Evolutionary conservation across 2,329 filamentous ascomycete species (phyloP), one percentile per base, ranked within the genome.

Genomic region (Alternaria arbusti): DNA sequence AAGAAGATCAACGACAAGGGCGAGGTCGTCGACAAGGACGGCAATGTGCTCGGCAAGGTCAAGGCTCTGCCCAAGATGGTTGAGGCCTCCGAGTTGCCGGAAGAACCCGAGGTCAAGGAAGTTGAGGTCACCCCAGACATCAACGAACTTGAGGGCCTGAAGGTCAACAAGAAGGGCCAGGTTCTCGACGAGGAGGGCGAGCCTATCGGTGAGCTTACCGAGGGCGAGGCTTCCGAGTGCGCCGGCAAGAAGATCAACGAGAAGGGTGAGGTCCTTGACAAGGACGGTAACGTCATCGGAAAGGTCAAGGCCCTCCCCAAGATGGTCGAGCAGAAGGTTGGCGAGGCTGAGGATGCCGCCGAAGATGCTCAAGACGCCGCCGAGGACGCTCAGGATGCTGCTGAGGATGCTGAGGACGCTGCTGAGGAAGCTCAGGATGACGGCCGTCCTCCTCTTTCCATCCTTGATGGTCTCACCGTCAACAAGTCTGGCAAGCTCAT

Each of bases 1-100:
- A 89, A 89, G 80, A 90, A 89, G 78, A 82, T 89, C 69, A 89
- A 90, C 67, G 85, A 84, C 64, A 83, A 89, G 77, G 88, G 88
- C 22, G 88, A 90, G 71, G 87, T 90, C 59, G 83, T 89, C 72
- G 88, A 89, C 74, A 87, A 85, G 75, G 85, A 87, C 50, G 88
- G 88, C 45, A 88, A 89, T 45, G 83, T 90, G 65, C 84, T 90
- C 64, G 89, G 88, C 46, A 86, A 86, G 66, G 86, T 89, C 65
- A 82, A 87, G 69, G 82, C 84, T 17, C 78, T 86, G 5, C 83
- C 84, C 12, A 82, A 84, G 68, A 74, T 80, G 46, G 67, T 79
- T 57, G 75, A 80, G 57, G 61, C 56, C 13, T 50, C 61, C 20
- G 50, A 60, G 36, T 36, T 51, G n/a, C 49, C 54, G 20, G 66